Evolutionary conservation across 2,329 filamentous ascomycete genomes (phyloP), one percentile per base, ranked within the genome.

Genomic region (Curvularia eragrostidis): DNA sequence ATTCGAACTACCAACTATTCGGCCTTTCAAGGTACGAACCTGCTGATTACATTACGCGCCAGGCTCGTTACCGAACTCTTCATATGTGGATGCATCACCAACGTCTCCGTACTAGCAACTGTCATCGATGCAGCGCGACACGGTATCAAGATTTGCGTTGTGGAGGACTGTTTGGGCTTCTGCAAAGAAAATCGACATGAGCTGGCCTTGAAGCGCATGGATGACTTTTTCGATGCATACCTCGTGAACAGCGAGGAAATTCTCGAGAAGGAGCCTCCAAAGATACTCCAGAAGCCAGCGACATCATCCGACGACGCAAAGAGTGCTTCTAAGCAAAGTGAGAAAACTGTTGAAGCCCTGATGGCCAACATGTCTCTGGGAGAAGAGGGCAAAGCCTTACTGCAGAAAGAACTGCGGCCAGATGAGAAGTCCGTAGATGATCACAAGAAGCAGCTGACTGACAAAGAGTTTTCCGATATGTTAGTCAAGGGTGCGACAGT

Each of bases 131-230:
- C 94, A 10, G 93, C 91, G 1, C 86, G 90, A 19, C 90, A 97
- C 75, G 95, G 93, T 4, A 88, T 96, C 69, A 83, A 87, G n/a
- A 91, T 97, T 69, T 95, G 90, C 5, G 81, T 98, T 12, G 81
- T 98, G 38, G 89, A 95, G 51, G 93, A 98, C 74, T 97, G 93
- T 75, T 87, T 96, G 54, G 93, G 93, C 10, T 97, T 89, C 70
- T 87, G 91, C 46, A 87, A 82, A 66, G 85, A 87, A 56, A 76
- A 81, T 18, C 86, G 91, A 42, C 92, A 96, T 66, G 80, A 85
- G 43, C 82, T 86, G 62, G 90, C 93, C 0, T 81, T 96, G 65
- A 83, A 84, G 51, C 86, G 87, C 53, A 88, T 97, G 73, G 82
- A 86, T 2, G 86, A 91, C 41, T 85, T 91, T 50, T 90, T 93